phyloP scores from a whole-genome alignment of 768 basidiomycete species.

The Macrocybe gigantea region DNA sequence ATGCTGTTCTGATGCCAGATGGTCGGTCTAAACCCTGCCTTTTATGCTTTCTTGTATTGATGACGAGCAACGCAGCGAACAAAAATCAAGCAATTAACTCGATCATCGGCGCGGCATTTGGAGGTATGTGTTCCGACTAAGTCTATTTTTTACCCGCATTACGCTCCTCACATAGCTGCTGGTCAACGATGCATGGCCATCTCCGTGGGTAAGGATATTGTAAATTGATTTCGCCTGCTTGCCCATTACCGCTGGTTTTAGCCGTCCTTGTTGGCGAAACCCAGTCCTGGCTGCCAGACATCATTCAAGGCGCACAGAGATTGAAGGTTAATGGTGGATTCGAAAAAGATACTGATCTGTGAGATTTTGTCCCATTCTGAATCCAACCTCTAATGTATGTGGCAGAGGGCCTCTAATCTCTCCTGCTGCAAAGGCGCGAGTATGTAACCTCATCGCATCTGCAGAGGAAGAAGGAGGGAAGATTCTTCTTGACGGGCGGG shows the following conservation, averaged over 20 bases:
- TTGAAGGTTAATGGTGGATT: constrained; percentile 90
- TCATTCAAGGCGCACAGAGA: constrained; percentile 73
- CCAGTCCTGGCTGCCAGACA: constrained; percentile 78
- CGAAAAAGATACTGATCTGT: constrained; percentile 82
- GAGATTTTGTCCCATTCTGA: constrained; percentile 7
- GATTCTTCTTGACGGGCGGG: constrained; percentile 83
- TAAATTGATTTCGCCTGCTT: neutral
- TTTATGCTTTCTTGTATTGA: neutral
- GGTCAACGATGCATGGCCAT: constrained; percentile 98
- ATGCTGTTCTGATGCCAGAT: constrained; percentile 90
- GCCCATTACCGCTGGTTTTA: constrained; percentile 15
- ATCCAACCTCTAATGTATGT: constrained; percentile 3
- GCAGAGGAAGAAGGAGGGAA: constrained; percentile 77
- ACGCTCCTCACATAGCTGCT: constrained; percentile 51
- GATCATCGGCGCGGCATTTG: constrained; percentile 90
- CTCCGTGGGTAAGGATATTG: constrained; percentile 63
- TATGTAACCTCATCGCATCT: constrained; percentile 68
- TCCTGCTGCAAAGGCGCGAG: constrained; percentile 73
- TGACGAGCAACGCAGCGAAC: constrained; percentile 55
- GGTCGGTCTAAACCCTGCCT: constrained; percentile 38
- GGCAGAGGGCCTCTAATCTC: constrained; percentile 76
- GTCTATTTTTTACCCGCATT: constrained; percentile 3
- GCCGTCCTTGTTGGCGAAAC: constrained; percentile 80
- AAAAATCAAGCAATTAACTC: constrained; percentile 90
- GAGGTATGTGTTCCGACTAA: constrained; percentile 40